phyloP scores from a whole-genome alignment of 2,329 filamentous ascomycete genomes.

The Lanzia echinophila region DNA sequence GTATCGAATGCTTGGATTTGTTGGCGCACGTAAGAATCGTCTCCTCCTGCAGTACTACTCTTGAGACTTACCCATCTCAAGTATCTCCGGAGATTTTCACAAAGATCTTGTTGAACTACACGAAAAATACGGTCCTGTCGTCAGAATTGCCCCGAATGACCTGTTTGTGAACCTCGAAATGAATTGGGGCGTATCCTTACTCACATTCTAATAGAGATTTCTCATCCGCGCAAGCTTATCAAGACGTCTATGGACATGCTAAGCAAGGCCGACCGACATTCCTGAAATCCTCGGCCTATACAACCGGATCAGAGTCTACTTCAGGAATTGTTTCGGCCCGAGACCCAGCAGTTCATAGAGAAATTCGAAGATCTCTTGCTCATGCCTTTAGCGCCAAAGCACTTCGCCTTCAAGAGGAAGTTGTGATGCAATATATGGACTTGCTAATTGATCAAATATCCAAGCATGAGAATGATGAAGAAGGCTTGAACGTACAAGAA shows the following conservation, averaged over 20 bases:
- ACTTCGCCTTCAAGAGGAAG: conserved; percentile 28
- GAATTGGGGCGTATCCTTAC: not conserved
- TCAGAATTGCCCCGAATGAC: conserved; percentile 1
- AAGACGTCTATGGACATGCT: conserved; percentile 6
- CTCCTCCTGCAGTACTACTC: not conserved
- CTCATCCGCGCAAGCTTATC: conserved; percentile 1
- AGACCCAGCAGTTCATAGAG: conserved; percentile 10
- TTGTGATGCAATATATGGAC: conserved; percentile 15
- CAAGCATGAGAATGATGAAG: not conserved
- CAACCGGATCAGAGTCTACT: not conserved
- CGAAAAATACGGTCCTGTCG: conserved; percentile 1
- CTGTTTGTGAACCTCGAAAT: not conserved
- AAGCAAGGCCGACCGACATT: conserved; percentile 2
- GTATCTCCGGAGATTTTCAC: not conserved
- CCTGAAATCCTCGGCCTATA: conserved; percentile 5
- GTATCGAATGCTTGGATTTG: conserved; percentile 1
- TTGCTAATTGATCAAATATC: conserved; percentile 1
- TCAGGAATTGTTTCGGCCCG: conserved; percentile 5
- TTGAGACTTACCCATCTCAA: not conserved
- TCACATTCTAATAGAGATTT: conserved; percentile 1
- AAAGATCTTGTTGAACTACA: not conserved
- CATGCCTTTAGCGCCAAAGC: conserved; percentile 29
- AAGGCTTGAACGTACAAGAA: not conserved
- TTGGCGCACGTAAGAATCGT: not conserved
- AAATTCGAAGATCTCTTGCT: conserved; percentile 16